Evolutionary conservation across 176 grass and related monocot genomes (phyloP).

Genomic region (Cenchrus americanus): DNA sequence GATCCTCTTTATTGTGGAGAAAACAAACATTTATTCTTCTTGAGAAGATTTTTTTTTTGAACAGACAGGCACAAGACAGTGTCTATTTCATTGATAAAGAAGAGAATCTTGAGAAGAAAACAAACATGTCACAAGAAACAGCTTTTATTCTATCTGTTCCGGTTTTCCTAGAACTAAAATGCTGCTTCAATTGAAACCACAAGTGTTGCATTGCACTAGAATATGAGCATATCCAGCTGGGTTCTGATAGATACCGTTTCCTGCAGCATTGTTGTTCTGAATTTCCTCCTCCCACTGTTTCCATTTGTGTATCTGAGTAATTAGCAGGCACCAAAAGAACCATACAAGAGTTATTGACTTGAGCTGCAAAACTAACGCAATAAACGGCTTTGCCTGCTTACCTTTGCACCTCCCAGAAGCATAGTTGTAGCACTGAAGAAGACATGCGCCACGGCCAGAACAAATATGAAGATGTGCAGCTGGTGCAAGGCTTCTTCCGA

Average conservation of each 20-base stretch:
- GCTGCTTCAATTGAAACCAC: background rate
- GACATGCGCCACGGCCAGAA: slow-evolving; percentile 85
- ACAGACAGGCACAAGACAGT: no score
- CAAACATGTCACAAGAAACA: slow-evolving; percentile 4
- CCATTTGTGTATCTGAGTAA: slow-evolving; percentile 78
- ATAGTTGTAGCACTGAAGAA: slow-evolving; percentile 78
- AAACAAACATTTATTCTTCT: background rate
- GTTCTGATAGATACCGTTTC: slow-evolving; percentile 55
- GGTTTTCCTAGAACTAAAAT: background rate
- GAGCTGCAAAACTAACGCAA: background rate
- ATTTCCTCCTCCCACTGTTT: slow-evolving; percentile 87
- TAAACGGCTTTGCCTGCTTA: slow-evolving; percentile 25
- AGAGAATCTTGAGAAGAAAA: background rate
- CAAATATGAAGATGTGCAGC: slow-evolving; percentile 96
- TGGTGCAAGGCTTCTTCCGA: slow-evolving; percentile 85
- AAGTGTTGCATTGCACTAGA: slow-evolving; percentile 27
- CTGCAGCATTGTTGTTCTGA: slow-evolving; percentile 50
- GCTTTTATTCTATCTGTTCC: background rate
- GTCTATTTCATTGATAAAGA: no score
- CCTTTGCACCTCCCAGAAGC: slow-evolving; percentile 83
- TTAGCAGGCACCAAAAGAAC: background rate
- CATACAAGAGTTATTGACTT: background rate
- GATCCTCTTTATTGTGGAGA: background rate
- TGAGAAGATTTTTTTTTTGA: background rate
- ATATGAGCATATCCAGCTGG: slow-evolving; percentile 37